Evolutionary conservation across 73 alveolate genomes (phyloP), one percentile per base, ranked within the genome.

Genomic region (Effrenium voratum): DNA sequence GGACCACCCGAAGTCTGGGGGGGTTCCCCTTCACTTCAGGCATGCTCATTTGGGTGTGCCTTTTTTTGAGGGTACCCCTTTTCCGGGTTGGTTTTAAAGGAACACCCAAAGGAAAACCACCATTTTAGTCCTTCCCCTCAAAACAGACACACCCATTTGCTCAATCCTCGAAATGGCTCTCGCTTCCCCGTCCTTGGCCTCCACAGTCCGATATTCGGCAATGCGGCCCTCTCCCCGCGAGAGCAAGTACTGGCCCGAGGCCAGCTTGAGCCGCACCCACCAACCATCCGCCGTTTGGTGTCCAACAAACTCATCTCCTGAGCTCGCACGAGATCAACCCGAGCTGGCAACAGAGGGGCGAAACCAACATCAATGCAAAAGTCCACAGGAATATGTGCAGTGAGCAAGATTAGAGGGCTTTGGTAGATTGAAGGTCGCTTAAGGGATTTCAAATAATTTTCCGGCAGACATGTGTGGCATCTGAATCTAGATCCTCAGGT

Each of bases 251-350:
- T 46, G n/a, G 12, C 92, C 92, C 36, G 12, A 49, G 52, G 36
- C 49, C 40, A 82, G 75, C 73, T 82, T 82, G 50, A 82, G 30
- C 52, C 92, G 92, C 36, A 82, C 92, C 92, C 92, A 82, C 26
- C 46, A 46, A 72, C 92, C 46, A 8, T 19, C 19, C 63, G 19
- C 19, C 63, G 19, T 12, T 19, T 52, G 26, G 19, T 19, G 26
- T 12, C 63, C 8, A 8, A 12, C 63, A 8, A 12, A 52, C 63
- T 52, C 19, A 19, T 12, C 19, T 8, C 19, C 63, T 52, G 63
- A 19, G 63, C 63, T 12, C 26, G 63, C 19, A 8, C 19, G 63
- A n/a, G 63, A 19, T 52, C 63, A 52, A 8, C 19, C 19, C 26
- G 63, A 52, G 26, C 26, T 52, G 19, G 63, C 63, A 52, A 8